Evolutionary conservation across 345 rosid species (phyloP).

Genomic region (Schrenkiella parvula): DNA sequence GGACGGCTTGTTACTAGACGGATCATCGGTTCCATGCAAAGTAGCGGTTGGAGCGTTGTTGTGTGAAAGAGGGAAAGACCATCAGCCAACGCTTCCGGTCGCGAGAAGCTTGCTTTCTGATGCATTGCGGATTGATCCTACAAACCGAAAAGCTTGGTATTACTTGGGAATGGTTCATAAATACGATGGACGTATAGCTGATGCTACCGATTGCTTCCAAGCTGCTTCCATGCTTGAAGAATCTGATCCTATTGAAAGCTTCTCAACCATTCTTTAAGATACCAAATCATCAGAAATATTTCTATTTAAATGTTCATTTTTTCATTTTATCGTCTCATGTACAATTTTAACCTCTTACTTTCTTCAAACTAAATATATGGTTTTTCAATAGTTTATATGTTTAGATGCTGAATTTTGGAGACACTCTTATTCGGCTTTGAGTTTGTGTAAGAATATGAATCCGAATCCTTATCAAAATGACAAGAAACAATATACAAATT

Average conservation of each 20-base stretch:
- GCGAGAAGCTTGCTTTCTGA: conserved; percentile 84
- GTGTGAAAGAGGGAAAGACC: conserved; percentile 49
- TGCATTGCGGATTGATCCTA: conserved; percentile 86
- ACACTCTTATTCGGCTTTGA: no score
- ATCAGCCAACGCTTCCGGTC: conserved; percentile 53
- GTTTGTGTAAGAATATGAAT: background rate
- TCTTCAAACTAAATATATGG: background rate
- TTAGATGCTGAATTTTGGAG: background rate
- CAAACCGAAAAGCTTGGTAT: conserved; percentile 83
- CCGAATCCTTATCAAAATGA: background rate
- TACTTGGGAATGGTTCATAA: conserved; percentile 76
- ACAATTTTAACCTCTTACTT: conserved; percentile 1
- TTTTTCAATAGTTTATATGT: background rate
- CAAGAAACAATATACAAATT: background rate
- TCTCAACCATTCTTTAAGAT: conserved; percentile 55
- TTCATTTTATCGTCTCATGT: background rate
- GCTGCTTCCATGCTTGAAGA: conserved; percentile 97
- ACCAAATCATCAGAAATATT: background rate
- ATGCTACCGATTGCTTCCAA: conserved; percentile 87
- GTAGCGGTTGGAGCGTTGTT: conserved; percentile 56
- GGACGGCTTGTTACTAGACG: conserved; percentile 60
- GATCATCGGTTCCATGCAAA: conserved; percentile 59
- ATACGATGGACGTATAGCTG: conserved; percentile 78
- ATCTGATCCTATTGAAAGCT: conserved; percentile 84
- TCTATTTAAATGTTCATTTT: background rate